Base-by-base conservation (phyloP, 805 yeast species). In the Metschnikowia lachancei region DNA sequence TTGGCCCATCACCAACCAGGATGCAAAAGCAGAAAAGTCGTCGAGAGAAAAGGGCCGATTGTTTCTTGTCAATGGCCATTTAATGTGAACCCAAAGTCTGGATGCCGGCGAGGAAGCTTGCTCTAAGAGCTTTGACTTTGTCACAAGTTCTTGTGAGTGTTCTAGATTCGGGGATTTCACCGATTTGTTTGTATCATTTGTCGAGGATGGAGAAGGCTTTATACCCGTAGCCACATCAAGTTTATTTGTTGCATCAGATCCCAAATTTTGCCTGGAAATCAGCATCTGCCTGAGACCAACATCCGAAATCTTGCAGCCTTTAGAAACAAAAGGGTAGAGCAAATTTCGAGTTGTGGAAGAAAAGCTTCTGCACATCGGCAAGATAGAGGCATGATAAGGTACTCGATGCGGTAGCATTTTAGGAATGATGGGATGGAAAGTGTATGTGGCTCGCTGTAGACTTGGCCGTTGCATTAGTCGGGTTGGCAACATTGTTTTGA, bases 1-100 rank as follows among this genome's bases (percentile, higher is more conserved):
- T 54, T 78, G 75, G 0, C 83, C 83, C 81, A 79, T 76, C 26
- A 79, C 68, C 11, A 77, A 59, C 81, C 81, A 79, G 4, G 82
- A 77, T 9, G 75, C 65, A 54, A 79, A 75, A 1, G 84, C 82
- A 2, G 79, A 74, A 14, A 77, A 59, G 47, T 78, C 82, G 54
- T 77, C 81, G 13, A 71, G 55, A 26, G 77, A 69, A 48, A 76
- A 73, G 10, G 80, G 77, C 32, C 78, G 59, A 52, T 70, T 71
- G 38, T 75, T 77, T 34, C 82, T 60, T 1, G 74, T 60, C 11
- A 78, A 59, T 0, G 78, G 67, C 79, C 81, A 78, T 57, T 73
- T 76, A 20, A 72, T 57, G 50, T 69, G 76, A 8, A 71, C 57
- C 42, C 65, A 52, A 26, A 65, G 44, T 30, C 74, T 48, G 6